Evolutionary conservation across 75 land plant genomes (phyloP), one percentile per base, ranked within the genome.

Genomic region (Chamaecyparis obtusa): DNA sequence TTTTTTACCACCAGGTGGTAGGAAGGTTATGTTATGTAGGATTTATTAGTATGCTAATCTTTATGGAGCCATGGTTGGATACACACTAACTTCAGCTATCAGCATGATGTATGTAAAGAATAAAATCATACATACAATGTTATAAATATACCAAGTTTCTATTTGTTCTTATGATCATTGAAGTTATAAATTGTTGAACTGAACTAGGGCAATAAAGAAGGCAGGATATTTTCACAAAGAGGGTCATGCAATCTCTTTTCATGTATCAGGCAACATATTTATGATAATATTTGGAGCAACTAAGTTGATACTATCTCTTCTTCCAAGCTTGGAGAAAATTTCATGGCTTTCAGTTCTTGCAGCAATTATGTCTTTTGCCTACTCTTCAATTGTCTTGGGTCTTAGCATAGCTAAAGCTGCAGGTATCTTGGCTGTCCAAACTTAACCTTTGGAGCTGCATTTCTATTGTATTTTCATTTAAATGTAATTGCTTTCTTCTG

Each of bases 361-460:
- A 16, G 94, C 95, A 5, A 54, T 92, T 72, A 96, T 95, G 97
- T 96, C 98, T 13, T 93, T 95, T 77, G 79, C 89, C 24, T 96
- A 96, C 85, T 92, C 97, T 60, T 87, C 86, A n/a, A 94, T 96
- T 41, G 95, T 94, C 41, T 75, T 94, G 7, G 93, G 94, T 51
- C 95, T 96, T 55, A 88, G 90, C 81, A 89, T 93, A 30, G 93
- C 84, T 3, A 91, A 92, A 87, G 91, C 87, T 41, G 85, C 86
- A 60, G 89, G 91, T 89, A n/a, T 60, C 41, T 43, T 21, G 71
- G 19, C 10, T 14, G 1, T 83, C 57, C 84, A 56, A 72, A 72
- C 74, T 69, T 8, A 72, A 72, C 75, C 35, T 21, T 32, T 8
- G 14, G 30, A 72, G 14, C 75, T 32, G 2, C 3, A 0, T 80